Percentiles rank a stretch among this genome's conserved stretches.
phyloP scores from a whole-genome alignment of 73 alveolate species.

The Blepharisma japonicum region DNA sequence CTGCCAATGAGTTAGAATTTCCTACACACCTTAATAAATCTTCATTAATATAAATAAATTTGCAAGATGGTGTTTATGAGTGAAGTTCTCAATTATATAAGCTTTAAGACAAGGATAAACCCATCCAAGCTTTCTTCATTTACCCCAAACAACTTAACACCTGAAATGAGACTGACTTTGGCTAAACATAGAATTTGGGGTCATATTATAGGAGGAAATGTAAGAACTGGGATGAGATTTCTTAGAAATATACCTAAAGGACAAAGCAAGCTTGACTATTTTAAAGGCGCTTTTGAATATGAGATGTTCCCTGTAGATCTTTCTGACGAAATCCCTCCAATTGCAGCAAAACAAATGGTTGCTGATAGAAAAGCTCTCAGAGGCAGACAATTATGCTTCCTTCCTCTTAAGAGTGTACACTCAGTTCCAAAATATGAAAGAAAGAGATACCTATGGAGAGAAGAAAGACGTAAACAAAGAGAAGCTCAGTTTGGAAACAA shows the following conservation, averaged over 20 bases:
- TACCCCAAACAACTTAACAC: constrained; percentile 15
- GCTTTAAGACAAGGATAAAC: too few species aligned
- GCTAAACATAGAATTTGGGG: constrained; percentile 70
- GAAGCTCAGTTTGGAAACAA: too few species aligned
- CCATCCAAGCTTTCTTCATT: neutral
- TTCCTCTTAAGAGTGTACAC: neutral
- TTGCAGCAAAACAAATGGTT: neutral
- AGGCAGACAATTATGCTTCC: neutral
- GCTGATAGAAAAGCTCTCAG: neutral
- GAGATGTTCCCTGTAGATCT: neutral
- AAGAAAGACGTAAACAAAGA: neutral
- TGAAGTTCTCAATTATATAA: too few species aligned
- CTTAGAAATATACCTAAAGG: neutral
- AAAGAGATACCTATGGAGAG: neutral
- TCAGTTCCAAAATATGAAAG: neutral
- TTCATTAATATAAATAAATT: too few species aligned
- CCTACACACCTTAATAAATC: too few species aligned
- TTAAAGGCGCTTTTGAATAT: neutral
- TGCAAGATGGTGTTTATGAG: too few species aligned
- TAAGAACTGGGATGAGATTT: constrained; percentile 32
- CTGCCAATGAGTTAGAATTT: too few species aligned
- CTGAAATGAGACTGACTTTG: constrained; percentile 45
- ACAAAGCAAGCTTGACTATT: neutral
- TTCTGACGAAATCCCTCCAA: neutral
- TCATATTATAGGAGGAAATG: constrained; percentile 52